Evolutionary conservation across 345 rosid species (phyloP), one percentile per base, ranked within the genome.

Genomic region (Eucalyptus coolabah): DNA sequence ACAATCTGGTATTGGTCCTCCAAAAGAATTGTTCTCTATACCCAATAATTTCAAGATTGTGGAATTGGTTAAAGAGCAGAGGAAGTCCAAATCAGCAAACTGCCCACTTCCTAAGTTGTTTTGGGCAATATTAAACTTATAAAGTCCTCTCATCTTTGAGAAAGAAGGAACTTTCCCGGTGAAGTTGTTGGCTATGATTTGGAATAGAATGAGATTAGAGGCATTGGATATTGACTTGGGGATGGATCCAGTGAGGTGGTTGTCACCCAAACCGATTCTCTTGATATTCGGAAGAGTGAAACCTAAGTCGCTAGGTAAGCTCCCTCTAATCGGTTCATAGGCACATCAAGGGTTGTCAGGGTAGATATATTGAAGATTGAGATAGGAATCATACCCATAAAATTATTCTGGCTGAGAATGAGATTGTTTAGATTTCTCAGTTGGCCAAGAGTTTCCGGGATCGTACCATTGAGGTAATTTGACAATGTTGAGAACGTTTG

Each of bases 401-500:
- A 63, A 1, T 63, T 30, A 11, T 63, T 63, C 9, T 4, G 0
- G 4, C 18, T 5, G 8, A 30, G n/a, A 28, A 12, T 1, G 9
- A 63, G 72, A 5, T 0, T 1, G 10, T 4, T 30, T 12, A 30
- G 72, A 63, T 63, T 30, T 30, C 34, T 30, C 19, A 63, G 3
- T 3, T 1, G 5, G 15, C 37, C 18, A 18, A 63, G 2, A 30
- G 18, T n/a, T 3, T 30, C 9, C 4, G 72, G 72, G 9, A 63
- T 63, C 3, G 18, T 14, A 30, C 34, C 34, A 12, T 4, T 2
- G 2, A 93, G 63, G 3, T 5, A 15, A 50, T 93, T 91, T n/a
- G n/a, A n/a, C 8, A 1, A 3, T 0, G 5, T 1, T 34, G 51
- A 30, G 1, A 1, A 1, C n/a, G n/a, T n/a, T 8, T 8, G 56